Conservation (phyloP, 1,139 yeast genomes). For the Petasospora rhodanensis region DNA sequence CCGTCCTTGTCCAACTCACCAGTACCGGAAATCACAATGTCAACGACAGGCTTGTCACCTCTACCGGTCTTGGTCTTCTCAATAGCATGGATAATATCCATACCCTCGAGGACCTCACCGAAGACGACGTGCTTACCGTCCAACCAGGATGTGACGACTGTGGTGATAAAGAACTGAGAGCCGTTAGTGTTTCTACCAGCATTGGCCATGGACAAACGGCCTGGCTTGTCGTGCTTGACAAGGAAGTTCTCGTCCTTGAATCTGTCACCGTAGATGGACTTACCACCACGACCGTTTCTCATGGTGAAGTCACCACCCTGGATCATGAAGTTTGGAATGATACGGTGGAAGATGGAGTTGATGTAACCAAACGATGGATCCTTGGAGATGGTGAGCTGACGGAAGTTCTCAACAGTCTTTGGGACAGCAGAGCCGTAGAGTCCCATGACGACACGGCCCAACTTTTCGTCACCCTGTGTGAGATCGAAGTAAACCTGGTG, state of each 20-base stretch:
- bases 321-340: constrained; percentile 89
- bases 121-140: constrained; percentile 91
- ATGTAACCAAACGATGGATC: constrained; percentile 43
- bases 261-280: constrained; percentile 86
- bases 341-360: constrained; percentile 90
- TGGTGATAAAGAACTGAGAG: constrained; percentile 92
- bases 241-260: constrained; percentile 86
- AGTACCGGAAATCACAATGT: constrained; percentile 66
- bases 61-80: constrained; percentile 70
- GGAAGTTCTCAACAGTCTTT: constrained; percentile 86
- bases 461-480: constrained; percentile 67
- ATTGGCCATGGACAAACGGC: constrained; percentile 91
- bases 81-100: constrained; percentile 72
- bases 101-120: constrained; percentile 89
- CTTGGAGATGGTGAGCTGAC: constrained; percentile 51
- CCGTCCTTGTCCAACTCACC: constrained; percentile 58
- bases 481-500: constrained; percentile 84
- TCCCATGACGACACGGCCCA: constrained; percentile 73
- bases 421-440: constrained; percentile 89
- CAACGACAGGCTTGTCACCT: constrained; percentile 68
- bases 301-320: constrained; percentile 97
- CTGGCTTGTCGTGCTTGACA: constrained; percentile 78
- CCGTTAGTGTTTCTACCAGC: constrained; percentile 97
- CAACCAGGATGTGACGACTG: constrained; percentile 86
- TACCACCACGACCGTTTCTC: constrained; percentile 93